Evolutionary conservation across 2,329 filamentous ascomycete genomes (phyloP).

Genomic region (Phyllosticta capitalensis): DNA sequence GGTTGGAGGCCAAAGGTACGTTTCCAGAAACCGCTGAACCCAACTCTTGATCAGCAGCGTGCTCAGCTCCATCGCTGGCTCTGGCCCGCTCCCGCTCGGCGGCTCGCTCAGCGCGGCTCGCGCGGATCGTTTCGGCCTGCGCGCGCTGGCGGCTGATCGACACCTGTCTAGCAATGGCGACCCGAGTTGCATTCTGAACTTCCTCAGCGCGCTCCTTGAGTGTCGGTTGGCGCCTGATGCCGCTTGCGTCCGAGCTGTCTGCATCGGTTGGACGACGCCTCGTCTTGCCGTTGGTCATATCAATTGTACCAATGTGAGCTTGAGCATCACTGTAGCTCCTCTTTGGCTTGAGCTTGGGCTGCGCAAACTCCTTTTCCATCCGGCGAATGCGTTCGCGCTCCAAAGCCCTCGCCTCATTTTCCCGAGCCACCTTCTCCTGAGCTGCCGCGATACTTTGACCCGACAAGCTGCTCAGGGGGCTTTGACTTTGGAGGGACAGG

Average conservation of each 20-base stretch:
- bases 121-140: slow-evolving; percentile 7
- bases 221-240: slow-evolving; percentile 4
- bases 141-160: slow-evolving; percentile 8
- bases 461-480: slow-evolving; percentile 5
- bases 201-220: slow-evolving; percentile 10
- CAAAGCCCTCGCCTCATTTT: not conserved
- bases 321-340: not conserved
- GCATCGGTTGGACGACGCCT: not conserved
- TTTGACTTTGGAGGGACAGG: slow-evolving; percentile 4
- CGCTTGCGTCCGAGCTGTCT: not conserved
- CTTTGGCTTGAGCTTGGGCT: not conserved
- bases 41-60: not conserved
- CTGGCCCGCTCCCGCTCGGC: not conserved
- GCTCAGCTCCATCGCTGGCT: not conserved
- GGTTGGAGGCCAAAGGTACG: not conserved
- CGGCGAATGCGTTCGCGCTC: not conserved
- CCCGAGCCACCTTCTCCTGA: slow-evolving; percentile 1
- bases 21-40: not conserved
- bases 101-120: not conserved
- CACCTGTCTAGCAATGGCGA: slow-evolving; percentile 11
- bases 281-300: not conserved
- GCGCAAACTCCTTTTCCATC: not conserved
- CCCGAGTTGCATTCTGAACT: slow-evolving; percentile 7
- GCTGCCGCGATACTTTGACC: slow-evolving; percentile 6
- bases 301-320: not conserved